A percentile compares a stretch with the other conserved stretches of the same genome.
These are phyloP conservation scores for Trichoderma asperelloides DNA, from an alignment of 495 filamentous ascomycete species.

Conservation along the genomic window DNA sequence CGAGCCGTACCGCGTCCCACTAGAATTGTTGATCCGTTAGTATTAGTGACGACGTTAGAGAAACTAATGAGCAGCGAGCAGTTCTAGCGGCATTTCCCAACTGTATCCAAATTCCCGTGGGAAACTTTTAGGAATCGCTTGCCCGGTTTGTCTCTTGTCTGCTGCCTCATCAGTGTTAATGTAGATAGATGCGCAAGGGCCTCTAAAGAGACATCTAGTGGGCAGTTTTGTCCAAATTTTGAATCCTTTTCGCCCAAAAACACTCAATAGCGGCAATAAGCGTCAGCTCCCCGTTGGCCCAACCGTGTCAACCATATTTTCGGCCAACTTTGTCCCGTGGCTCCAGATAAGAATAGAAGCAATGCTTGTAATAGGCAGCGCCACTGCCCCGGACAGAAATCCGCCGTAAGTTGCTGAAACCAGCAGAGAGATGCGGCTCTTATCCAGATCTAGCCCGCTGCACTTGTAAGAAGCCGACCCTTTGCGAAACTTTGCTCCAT, in stretches of 20 bases:
- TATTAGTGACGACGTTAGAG: not conserved
- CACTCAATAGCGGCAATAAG: not conserved
- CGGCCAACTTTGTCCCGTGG: not conserved
- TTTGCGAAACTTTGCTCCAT: not conserved
- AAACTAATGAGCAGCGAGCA: not conserved
- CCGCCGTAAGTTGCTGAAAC: not conserved
- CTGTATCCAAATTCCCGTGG: not conserved
- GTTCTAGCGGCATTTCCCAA: not conserved
- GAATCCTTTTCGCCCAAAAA: not conserved
- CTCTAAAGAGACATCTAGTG: not conserved
- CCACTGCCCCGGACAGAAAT: not conserved
- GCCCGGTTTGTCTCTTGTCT: not conserved
- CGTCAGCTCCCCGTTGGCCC: not conserved
- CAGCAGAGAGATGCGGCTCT: not conserved
- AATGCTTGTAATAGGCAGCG: not conserved
- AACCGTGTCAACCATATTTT: not conserved
- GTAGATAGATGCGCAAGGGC: not conserved
- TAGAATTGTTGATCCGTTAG: not conserved
- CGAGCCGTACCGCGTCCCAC: slow-evolving; percentile 8
- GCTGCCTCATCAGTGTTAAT: not conserved
- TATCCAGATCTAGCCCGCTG: not conserved
- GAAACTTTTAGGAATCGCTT: not conserved
- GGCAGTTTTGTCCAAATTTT: not conserved
- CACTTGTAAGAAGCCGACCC: not conserved
- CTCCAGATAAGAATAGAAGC: not conserved